These are phyloP conservation scores for Aspergillus conjunctus DNA, from an alignment of 495 filamentous ascomycete genomes.

Conservation along the genomic window DNA sequence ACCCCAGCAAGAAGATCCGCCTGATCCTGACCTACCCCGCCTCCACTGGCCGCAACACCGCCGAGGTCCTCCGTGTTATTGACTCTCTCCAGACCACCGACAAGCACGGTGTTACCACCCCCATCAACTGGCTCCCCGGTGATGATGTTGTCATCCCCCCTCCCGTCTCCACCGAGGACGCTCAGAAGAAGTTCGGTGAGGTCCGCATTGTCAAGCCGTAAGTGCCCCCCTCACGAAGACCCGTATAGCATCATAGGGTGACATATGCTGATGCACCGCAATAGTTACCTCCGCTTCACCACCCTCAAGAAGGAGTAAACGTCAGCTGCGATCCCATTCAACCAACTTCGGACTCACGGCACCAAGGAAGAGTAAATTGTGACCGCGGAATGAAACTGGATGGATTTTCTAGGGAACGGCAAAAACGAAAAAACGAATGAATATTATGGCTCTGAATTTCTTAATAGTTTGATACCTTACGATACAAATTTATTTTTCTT, in stretches of 20 bases:
- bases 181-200: conserved; percentile 87
- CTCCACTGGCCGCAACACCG: conserved; percentile 94
- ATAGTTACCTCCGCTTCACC: conserved; percentile 52
- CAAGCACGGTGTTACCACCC: conserved; percentile 91
- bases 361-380: conserved; percentile 16
- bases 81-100: conserved; percentile 97
- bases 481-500: conserved; percentile 6
- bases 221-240: conserved; percentile 19
- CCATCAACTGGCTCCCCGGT: conserved; percentile 86
- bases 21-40: conserved; percentile 96
- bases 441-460: conserved; percentile 18
- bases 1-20: conserved; percentile 97
- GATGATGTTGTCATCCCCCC: conserved; percentile 97
- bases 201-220: conserved; percentile 96
- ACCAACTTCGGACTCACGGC: conserved; percentile 14
- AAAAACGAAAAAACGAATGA: conserved; percentile 19
- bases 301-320: conserved; percentile 43
- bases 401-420: conserved; percentile 10
- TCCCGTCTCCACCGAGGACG: conserved; percentile 79
- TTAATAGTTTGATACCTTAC: conserved; percentile 28
- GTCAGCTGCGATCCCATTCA: conserved; percentile 8
- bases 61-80: conserved; percentile 91
- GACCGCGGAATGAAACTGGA: conserved; percentile 17
- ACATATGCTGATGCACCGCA: conserved; percentile 21
- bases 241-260: background rate